Evolutionary conservation across 768 basidiomycete species (phyloP), one percentile per base, ranked within the genome.

Genomic region (Mycena belliarum): DNA sequence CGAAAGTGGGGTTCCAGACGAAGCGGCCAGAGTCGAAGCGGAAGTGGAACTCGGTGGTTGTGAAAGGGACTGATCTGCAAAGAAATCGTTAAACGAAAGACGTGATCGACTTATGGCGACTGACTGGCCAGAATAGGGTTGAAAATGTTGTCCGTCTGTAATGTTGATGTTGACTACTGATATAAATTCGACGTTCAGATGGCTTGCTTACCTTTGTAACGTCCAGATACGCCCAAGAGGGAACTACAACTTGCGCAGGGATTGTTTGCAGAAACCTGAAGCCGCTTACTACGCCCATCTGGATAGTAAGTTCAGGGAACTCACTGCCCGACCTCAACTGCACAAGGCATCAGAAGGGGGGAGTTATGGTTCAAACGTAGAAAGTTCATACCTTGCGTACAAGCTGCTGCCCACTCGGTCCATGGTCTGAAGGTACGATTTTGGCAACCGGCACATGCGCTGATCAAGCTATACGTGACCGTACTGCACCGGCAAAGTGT

Each of bases 401-500:
- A 79, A 51, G 77, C 74, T 20, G 61, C 23, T 8, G 68, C 69
- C 78, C 76, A 80, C 26, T 69, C 67, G 48, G 56, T 68, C 71
- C 68, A 84, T 65, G 67, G 73, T 62, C 55, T 63, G 59, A 69
- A 80, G 0, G 65, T 68, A n/a, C 76, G 74, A 25, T 69, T 69
- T 66, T 88, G 87, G 63, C 87, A 88, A 28, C 71, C 72, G 26
- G 77, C 84, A 61, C 87, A 88, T 1, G 86, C 86, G 49, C 79
- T 81, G 25, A 87, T 69, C 50, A 82, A 53, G 12, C 77, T 80
- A 63, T 88, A 88, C 26, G 79, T 78, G 20, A 87, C 79, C 2
- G 82, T 75, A 65, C 76, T 87, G 63, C 87, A 88, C 55, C 68
- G 63, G 61, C 87, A 88, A 3, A 58, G 41, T 50, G 76, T 72